Conservation (phyloP, 805 yeast species). For the Yarrowia keelungensis region DNA sequence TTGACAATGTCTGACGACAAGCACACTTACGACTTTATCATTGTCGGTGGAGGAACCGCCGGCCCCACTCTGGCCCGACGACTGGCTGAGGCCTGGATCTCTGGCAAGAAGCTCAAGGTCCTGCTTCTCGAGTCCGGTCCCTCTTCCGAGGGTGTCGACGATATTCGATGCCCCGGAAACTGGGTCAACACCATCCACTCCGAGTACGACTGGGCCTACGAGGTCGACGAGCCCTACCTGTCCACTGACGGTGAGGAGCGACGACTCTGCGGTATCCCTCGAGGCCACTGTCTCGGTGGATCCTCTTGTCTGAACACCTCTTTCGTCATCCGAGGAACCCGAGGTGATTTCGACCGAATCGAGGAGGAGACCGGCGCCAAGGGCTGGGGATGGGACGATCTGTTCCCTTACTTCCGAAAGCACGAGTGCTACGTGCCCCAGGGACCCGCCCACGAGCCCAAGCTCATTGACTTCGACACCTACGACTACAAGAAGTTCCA, state of each 20-base stretch:
- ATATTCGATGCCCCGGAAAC: slow-evolving; percentile 46
- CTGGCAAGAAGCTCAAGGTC: slow-evolving; percentile 45
- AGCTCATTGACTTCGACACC: slow-evolving; percentile 28
- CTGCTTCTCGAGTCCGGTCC: slow-evolving; percentile 50
- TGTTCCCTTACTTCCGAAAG: slow-evolving; percentile 47
- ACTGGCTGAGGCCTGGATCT: slow-evolving; percentile 46
- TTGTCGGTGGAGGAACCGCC: slow-evolving; percentile 50
- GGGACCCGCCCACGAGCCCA: slow-evolving; percentile 36
- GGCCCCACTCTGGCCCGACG: slow-evolving; percentile 50
- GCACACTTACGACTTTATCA: slow-evolving; percentile 44
- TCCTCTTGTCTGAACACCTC: slow-evolving; percentile 50
- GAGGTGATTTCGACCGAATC: slow-evolving; percentile 48
- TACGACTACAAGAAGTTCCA: slow-evolving; percentile 39
- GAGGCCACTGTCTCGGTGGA: slow-evolving; percentile 50
- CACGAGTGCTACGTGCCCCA: slow-evolving; percentile 43
- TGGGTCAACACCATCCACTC: slow-evolving; percentile 48
- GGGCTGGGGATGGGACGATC: slow-evolving; percentile 49
- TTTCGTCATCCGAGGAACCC: slow-evolving; percentile 49
- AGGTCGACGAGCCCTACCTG: slow-evolving; percentile 48
- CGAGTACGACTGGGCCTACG: slow-evolving; percentile 49
- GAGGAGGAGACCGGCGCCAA: slow-evolving; percentile 46
- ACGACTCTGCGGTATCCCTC: slow-evolving; percentile 44
- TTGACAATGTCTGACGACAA: slow-evolving; percentile 36
- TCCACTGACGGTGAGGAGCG: slow-evolving; percentile 48
- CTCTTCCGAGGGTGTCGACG: slow-evolving; percentile 44